Evolutionary conservation across 1,139 yeast genomes (phyloP).

Genomic region (Candida smagusa): DNA sequence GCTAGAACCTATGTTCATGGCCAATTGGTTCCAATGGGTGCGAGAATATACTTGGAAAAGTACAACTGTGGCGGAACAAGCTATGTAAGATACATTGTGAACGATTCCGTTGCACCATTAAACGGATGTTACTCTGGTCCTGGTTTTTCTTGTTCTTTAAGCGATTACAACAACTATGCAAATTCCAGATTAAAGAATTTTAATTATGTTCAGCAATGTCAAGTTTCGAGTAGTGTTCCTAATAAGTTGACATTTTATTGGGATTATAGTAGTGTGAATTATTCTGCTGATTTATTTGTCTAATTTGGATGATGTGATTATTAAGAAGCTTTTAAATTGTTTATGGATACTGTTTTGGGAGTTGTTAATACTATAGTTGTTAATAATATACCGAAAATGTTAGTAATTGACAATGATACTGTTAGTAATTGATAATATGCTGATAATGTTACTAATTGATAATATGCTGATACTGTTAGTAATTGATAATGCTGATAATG

Average conservation of each 20-base stretch:
- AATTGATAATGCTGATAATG: too few relatives aligned
- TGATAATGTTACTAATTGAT: too few relatives aligned
- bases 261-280: slow-evolving; percentile 8
- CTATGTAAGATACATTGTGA: slow-evolving; percentile 48
- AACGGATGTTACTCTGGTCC: slow-evolving; percentile 51
- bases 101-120: slow-evolving; percentile 56
- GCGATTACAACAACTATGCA: slow-evolving; percentile 34
- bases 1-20: slow-evolving; percentile 42
- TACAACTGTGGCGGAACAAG: slow-evolving; percentile 34
- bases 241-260: slow-evolving; percentile 10
- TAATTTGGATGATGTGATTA: not conserved
- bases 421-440: too few relatives aligned
- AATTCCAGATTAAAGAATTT: slow-evolving; percentile 24
- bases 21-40: slow-evolving; percentile 57
- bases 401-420: too few relatives aligned
- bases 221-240: slow-evolving; percentile 9
- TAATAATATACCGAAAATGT: too few relatives aligned
- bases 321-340: too few relatives aligned
- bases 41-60: slow-evolving; percentile 47
- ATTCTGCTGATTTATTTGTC: slow-evolving; percentile 1
- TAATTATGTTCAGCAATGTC: slow-evolving; percentile 27
- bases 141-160: slow-evolving; percentile 52
- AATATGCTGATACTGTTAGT: too few relatives aligned
- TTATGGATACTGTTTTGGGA: too few relatives aligned
- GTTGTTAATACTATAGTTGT: too few relatives aligned